Base-by-base conservation (phyloP, 2,329 filamentous ascomycete genomes). In the Aspergillus brasiliensis region DNA sequence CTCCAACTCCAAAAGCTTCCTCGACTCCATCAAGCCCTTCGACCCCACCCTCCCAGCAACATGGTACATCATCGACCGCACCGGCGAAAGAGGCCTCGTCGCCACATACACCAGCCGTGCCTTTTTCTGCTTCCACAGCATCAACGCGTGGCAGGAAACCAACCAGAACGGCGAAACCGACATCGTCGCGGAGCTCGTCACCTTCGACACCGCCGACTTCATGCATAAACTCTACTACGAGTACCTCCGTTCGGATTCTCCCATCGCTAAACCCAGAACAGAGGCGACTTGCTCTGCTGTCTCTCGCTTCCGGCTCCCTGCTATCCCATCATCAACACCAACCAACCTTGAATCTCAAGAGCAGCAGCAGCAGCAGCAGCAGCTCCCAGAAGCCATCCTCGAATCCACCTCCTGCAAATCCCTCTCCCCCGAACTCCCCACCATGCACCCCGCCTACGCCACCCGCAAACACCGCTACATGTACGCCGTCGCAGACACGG, bases 101-200 rank as follows among this genome's bases (percentile, higher is more conserved):
- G 88, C 86, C 7, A 84, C 82, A 1, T 93, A 90, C 68, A 83
- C 88, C 17, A 88, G 85, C 15, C 82, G 85, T 0, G 83, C 89
- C 0, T 87, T 87, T 49, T 96, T 93, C 79, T 88, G 86, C 74
- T 96, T 96, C 73, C 91, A 96, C 75, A 86, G 85, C 0, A 80
- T 91, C 70, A 96, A 96, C 66, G 85, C 90, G 0, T 95, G 88
- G 71, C 90, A 94, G 68, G 84, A 91, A 63, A 66, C 73, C 0
- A 78, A 74, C 0, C 56, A 72, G 25, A 54, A 69, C 2, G 64
- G 77, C 2, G 56, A 67, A 5, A 75, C 77, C 5, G 81, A 87
- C 60, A 80, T 95, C 17, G 78, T 87, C 28, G 86, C 88, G 57
- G 91, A 96, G 62, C 71, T 89, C 1, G 75, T 87, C 28, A 78